Conservation (phyloP, 257 asterid genomes). For the Plantago elongata region DNA sequence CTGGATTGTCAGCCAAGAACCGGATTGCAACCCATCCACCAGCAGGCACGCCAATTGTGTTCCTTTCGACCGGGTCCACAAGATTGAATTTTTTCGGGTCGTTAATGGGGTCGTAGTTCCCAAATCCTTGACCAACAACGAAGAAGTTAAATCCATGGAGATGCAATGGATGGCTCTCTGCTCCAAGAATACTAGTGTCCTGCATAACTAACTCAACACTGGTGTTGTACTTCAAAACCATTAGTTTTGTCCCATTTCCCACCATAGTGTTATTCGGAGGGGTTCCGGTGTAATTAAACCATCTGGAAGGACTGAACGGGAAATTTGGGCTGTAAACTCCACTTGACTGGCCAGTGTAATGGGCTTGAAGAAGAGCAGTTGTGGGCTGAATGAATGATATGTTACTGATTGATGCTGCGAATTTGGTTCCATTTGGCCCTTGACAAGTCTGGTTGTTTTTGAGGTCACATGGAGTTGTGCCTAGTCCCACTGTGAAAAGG, state of each 20-base stretch:
- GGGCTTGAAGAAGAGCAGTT: constrained; percentile 51
- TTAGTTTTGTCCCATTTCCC: constrained; percentile 37
- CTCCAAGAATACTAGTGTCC: constrained; percentile 56
- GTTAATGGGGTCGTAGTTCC: constrained; percentile 37
- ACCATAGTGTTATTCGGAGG: constrained; percentile 54
- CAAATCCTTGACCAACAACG: constrained; percentile 59
- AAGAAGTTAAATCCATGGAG: constrained; percentile 67
- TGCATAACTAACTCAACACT: constrained; percentile 59
- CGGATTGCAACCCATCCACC: constrained; percentile 73
- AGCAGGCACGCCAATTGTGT: constrained; percentile 56
- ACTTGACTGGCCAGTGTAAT: constrained; percentile 35
- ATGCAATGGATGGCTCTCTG: constrained; percentile 69
- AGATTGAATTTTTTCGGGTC: constrained; percentile 52
- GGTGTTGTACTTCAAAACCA: constrained; percentile 40
- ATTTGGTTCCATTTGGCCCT: constrained; percentile 54
- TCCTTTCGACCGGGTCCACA: constrained; percentile 59
- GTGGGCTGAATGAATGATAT: constrained; percentile 40
- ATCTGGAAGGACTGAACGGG: constrained; percentile 37
- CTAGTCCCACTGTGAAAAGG: constrained; percentile 50
- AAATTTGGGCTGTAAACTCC: constrained; percentile 41
- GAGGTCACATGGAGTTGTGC: constrained; percentile 46
- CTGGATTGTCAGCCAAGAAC: constrained; percentile 65
- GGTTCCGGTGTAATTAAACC: constrained; percentile 53
- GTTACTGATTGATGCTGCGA: constrained; percentile 50
- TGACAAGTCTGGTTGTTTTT: constrained; percentile 36